Percentiles rank a stretch among this genome's conserved stretches.
These are phyloP conservation scores for Ophiocordyceps sinensis DNA, from an alignment of 2,329 filamentous ascomycete species.

Conservation along the genomic window DNA sequence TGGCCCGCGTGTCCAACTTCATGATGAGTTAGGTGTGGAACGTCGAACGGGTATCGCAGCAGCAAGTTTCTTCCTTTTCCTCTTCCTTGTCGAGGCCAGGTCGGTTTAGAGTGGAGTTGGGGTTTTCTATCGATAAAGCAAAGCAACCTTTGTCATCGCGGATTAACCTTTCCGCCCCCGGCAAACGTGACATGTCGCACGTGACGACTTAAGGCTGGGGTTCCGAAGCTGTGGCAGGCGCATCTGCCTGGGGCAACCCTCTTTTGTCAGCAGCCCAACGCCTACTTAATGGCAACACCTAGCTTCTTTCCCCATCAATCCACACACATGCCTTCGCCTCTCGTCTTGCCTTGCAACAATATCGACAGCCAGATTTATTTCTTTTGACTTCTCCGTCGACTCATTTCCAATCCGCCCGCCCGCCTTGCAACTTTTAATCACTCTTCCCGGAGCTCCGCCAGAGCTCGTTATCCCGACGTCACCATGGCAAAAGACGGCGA, in stretches of 20 bases:
- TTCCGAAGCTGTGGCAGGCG: conserved; percentile 18
- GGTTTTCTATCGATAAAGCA: conserved; percentile 12
- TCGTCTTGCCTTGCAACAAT: no score
- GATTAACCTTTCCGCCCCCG: neutral
- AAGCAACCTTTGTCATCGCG: neutral
- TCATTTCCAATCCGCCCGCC: neutral
- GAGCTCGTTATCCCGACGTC: conserved; percentile 18
- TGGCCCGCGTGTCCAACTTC: conserved; percentile 88
- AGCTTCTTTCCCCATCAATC: no score
- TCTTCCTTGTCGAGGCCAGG: no score
- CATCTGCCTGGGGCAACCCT: conserved; percentile 31
- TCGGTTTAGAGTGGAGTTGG: neutral
- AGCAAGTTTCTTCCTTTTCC: neutral
- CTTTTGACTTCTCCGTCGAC: neutral
- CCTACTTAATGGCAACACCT: no score
- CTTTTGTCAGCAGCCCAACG: no score
- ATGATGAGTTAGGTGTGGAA: conserved; percentile 32
- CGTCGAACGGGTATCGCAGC: neutral
- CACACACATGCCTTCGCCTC: no score
- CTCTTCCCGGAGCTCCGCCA: conserved; percentile 10
- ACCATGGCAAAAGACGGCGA: conserved; percentile 92
- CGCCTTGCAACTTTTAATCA: neutral
- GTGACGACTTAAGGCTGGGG: neutral
- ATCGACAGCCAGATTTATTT: neutral
- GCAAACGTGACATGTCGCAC: neutral